Conservation (phyloP, 257 asterid species). For the Solanum lignicaule region DNA sequence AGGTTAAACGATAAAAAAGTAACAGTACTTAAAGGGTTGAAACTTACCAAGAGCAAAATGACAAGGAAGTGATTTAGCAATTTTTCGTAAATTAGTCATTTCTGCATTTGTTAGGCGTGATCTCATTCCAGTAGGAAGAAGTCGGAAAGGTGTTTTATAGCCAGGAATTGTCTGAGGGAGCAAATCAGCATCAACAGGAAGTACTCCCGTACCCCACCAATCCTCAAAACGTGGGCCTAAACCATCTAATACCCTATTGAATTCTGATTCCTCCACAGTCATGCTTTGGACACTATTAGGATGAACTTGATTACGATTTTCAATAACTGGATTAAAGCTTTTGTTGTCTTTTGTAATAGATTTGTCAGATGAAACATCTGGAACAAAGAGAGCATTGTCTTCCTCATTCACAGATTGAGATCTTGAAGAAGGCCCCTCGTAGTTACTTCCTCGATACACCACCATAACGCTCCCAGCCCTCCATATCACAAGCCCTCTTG, state of each 20-base stretch:
- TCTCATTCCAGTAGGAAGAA: slow-evolving; percentile 94
- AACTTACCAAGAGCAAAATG: slow-evolving; percentile 93
- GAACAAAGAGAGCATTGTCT: slow-evolving; percentile 54
- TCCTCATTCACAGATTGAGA: slow-evolving; percentile 37
- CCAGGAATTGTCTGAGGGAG: slow-evolving; percentile 85
- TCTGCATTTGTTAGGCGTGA: slow-evolving; percentile 86
- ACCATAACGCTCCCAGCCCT: slow-evolving; percentile 98
- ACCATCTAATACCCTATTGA: slow-evolving; percentile 59
- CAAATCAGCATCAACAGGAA: slow-evolving; percentile 95
- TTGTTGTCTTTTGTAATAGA: slow-evolving; percentile 15
- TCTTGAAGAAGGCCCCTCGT: slow-evolving; percentile 64
- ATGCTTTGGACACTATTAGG: slow-evolving; percentile 22
- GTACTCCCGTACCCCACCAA: slow-evolving; percentile 99
- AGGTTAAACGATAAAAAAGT: neutral
- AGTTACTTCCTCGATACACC: slow-evolving; percentile 81
- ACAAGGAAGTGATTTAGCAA: slow-evolving; percentile 81
- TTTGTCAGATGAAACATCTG: slow-evolving; percentile 44
- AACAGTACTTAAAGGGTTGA: neutral
- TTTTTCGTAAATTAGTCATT: slow-evolving; percentile 82
- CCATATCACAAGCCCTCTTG: slow-evolving; percentile 91
- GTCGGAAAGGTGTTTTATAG: slow-evolving; percentile 88
- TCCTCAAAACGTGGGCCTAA: slow-evolving; percentile 95
- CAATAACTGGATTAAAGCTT: slow-evolving; percentile 20
- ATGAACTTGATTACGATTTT: slow-evolving; percentile 26
- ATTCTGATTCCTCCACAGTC: slow-evolving; percentile 74